Evolutionary conservation across 768 basidiomycete species (phyloP).

Genomic region (Pulveroboletus sp.): DNA sequence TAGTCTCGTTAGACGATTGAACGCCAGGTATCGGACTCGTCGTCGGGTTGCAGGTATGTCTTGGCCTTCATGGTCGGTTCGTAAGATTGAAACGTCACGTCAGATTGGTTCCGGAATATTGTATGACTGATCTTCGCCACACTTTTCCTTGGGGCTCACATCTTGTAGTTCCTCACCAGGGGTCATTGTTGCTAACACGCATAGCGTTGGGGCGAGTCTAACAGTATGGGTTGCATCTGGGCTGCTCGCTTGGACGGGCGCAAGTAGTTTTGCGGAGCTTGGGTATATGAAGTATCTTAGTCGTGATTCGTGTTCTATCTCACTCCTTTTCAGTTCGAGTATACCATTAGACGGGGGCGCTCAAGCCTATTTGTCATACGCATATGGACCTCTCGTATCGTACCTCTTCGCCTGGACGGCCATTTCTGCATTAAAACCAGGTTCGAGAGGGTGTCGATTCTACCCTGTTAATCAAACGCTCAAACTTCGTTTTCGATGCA

Average conservation of each 20-base stretch:
- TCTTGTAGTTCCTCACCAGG: constrained; percentile 79
- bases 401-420: constrained; percentile 96
- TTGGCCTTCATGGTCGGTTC: neutral
- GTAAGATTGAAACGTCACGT: constrained; percentile 1
- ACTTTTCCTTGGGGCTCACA: neutral
- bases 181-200: constrained; percentile 81
- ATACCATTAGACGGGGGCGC: constrained; percentile 46
- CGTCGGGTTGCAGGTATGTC: constrained; percentile 68
- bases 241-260: constrained; percentile 90
- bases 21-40: constrained; percentile 75
- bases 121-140: constrained; percentile 42
- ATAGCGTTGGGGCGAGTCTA: constrained; percentile 88
- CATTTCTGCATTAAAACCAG: constrained; percentile 83
- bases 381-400: constrained; percentile 81
- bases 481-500: constrained; percentile 3
- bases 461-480: neutral
- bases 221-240: constrained; percentile 82
- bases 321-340: constrained; percentile 23
- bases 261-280: constrained; percentile 89
- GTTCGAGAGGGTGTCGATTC: constrained; percentile 33
- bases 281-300: constrained; percentile 51
- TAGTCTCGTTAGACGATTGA: constrained; percentile 6
- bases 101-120: constrained; percentile 94
- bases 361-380: constrained; percentile 83
- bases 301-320: neutral